These are phyloP conservation scores for Coffea humblotiana DNA, from an alignment of 305 asterid genomes.

Conservation along the genomic window DNA sequence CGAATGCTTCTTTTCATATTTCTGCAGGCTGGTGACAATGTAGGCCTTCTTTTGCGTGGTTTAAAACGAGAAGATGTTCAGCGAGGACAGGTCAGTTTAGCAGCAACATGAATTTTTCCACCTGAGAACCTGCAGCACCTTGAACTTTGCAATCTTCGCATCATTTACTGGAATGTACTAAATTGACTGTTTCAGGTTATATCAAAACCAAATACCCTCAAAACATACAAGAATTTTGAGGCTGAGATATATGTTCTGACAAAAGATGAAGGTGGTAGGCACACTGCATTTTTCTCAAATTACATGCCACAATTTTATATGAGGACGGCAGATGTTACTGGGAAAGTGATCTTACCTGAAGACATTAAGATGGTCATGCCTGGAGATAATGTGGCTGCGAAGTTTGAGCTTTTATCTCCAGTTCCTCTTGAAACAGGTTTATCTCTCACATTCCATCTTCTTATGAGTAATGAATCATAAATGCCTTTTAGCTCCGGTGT, in stretches of 20 bases:
- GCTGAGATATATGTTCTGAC: constrained; percentile 98
- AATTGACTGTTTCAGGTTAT: neutral
- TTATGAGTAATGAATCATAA: neutral
- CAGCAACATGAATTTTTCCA: neutral
- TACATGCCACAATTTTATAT: constrained; percentile 93
- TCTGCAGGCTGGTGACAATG: neutral
- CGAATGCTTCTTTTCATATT: neutral
- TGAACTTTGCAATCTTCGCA: neutral
- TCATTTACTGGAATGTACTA: constrained; percentile 25
- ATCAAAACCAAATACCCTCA: neutral
- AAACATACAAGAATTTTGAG: constrained; percentile 81
- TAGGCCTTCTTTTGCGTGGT: neutral
- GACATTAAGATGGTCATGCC: constrained; percentile 99
- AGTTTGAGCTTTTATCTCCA: constrained; percentile 78
- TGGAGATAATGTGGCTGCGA: constrained; percentile 97
- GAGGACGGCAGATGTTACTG: constrained; percentile 99
- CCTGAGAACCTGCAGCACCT: neutral
- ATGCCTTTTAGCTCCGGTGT: neutral
- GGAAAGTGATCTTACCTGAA: constrained; percentile 94
- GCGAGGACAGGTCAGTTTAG: neutral
- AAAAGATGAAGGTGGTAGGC: constrained; percentile 99
- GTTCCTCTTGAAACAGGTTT: constrained; percentile 91
- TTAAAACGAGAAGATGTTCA: neutral
- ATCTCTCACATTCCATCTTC: neutral
- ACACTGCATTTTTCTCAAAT: constrained; percentile 95